These are phyloP conservation scores for Berberis vulgaris DNA, from an alignment of 164 flowering plant genomes.

Conservation along the genomic window DNA sequence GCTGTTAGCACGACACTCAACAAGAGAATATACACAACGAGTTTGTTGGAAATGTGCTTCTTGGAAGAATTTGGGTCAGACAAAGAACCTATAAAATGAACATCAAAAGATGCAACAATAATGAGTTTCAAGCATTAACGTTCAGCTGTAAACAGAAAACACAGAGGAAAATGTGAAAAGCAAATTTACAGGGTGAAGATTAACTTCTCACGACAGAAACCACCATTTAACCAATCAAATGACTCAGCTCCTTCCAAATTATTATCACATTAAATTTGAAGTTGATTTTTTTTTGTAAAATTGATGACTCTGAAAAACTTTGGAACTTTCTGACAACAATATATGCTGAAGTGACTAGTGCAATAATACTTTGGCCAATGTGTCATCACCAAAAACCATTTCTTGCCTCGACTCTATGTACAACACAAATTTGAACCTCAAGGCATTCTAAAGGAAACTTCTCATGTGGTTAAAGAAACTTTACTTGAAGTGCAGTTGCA, in stretches of 20 bases:
- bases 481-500: slow-evolving; percentile 89
- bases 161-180: not conserved
- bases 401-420: not conserved
- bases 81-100: slow-evolving; percentile 35
- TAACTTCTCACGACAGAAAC: too few relatives aligned
- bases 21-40: slow-evolving; percentile 47
- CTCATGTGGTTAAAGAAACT: not conserved
- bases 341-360: too few relatives aligned
- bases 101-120: slow-evolving; percentile 3
- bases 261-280: too few relatives aligned
- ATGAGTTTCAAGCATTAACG: not conserved
- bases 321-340: too few relatives aligned
- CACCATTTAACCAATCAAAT: too few relatives aligned
- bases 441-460: not conserved
- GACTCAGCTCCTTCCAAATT: too few relatives aligned
- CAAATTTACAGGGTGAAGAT: too few relatives aligned
- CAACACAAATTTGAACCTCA: not conserved
- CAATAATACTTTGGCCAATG: too few relatives aligned
- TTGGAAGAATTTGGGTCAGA: slow-evolving; percentile 22
- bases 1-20: slow-evolving; percentile 51
- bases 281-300: too few relatives aligned
- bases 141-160: too few relatives aligned
- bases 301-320: too few relatives aligned
- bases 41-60: slow-evolving; percentile 42
- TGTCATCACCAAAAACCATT: too few relatives aligned